Evolutionary conservation across 306 rosid genomes (phyloP).

Genomic region (Albizia julibrissin): DNA sequence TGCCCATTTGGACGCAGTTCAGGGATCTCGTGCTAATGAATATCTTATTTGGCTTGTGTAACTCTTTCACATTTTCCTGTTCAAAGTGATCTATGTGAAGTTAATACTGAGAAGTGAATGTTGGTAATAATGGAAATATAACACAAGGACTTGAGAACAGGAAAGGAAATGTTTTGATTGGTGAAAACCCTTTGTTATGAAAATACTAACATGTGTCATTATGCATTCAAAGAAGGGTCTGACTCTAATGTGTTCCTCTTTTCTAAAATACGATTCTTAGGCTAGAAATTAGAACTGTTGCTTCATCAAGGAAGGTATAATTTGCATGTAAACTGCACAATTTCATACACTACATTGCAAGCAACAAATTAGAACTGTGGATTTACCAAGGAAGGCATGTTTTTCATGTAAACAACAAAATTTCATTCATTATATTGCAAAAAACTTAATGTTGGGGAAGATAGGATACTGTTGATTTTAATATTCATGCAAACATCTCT

Average conservation of each 20-base stretch:
- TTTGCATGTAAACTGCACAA: not conserved
- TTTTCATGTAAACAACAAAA: not conserved
- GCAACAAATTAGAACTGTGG: not conserved
- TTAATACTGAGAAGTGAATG: not conserved
- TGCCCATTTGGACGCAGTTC: not conserved
- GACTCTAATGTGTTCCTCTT: not conserved
- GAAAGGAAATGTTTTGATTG: not conserved
- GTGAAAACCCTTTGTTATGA: not conserved
- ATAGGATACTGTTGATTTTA: not conserved
- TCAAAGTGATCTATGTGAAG: constrained; percentile 2
- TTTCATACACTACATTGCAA: constrained; percentile 10
- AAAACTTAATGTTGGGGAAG: constrained; percentile 3
- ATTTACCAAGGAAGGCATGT: not conserved
- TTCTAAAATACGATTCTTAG: not conserved
- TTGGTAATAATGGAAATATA: not conserved
- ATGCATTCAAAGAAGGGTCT: constrained; percentile 3
- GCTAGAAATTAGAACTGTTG: not conserved
- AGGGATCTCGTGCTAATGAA: not conserved
- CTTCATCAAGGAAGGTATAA: not conserved
- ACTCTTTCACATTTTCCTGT: not conserved
- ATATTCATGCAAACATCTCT: constrained; percentile 23
- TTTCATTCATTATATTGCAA: constrained; percentile 10
- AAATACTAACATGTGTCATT: constrained; percentile 12
- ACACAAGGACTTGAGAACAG: not conserved
- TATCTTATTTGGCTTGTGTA: not conserved